A percentile compares a stretch with the other conserved stretches of the same genome.
Evolutionary conservation across 352 stramenopile genomes (phyloP).

Genomic region (Pythium rishiriense): DNA sequence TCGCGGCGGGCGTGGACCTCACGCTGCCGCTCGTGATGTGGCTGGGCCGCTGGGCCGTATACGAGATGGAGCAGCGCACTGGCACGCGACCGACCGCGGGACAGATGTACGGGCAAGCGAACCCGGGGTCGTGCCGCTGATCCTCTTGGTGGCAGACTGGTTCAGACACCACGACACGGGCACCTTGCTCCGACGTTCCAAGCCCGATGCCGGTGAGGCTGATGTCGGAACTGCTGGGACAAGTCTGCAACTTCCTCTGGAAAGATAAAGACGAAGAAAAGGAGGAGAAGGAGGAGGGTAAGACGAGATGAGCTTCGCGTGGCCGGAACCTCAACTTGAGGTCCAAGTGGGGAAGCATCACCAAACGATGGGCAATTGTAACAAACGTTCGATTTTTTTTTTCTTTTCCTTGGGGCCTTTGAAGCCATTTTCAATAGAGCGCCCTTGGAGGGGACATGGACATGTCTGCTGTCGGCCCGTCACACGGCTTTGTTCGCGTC

Average conservation of each 20-base stretch:
- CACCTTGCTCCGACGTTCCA: too few species aligned
- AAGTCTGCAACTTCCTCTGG: too few species aligned
- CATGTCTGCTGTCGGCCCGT: not conserved
- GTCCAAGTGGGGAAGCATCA: not conserved
- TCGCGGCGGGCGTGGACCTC: constrained; percentile 8
- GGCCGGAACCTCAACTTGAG: too few species aligned
- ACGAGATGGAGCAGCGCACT: constrained; percentile 7
- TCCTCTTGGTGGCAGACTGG: too few species aligned
- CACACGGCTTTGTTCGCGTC: not conserved
- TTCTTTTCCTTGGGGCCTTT: not conserved
- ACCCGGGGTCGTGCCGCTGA: constrained; percentile 7
- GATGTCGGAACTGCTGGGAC: too few species aligned
- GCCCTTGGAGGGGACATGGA: not conserved
- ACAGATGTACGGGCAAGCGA: constrained; percentile 1
- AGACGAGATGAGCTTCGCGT: too few species aligned
- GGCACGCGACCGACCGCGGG: not conserved
- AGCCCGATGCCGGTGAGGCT: too few species aligned
- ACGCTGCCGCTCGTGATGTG: constrained; percentile 15
- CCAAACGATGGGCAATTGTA: not conserved
- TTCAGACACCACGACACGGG: too few species aligned
- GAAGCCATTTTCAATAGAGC: not conserved
- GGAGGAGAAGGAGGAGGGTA: too few species aligned
- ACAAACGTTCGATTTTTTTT: not conserved
- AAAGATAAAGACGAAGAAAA: too few species aligned
- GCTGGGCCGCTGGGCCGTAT: constrained; percentile 10